These are phyloP conservation scores for Talaromyces sp. DNA, from an alignment of 2,329 filamentous ascomycete species.

Conservation along the genomic window DNA sequence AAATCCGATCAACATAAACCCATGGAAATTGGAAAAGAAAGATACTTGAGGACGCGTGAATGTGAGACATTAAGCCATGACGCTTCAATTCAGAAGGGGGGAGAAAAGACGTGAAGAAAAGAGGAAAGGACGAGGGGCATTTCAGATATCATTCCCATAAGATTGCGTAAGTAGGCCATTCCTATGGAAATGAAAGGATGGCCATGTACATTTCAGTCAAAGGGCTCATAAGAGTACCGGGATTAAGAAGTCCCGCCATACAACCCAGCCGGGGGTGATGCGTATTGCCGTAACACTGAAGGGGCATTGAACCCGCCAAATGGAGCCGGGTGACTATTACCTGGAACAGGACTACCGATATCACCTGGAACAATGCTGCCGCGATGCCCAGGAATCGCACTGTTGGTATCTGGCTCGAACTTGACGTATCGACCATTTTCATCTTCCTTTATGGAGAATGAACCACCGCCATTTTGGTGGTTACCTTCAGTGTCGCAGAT, in stretches of 20 bases:
- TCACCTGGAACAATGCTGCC: conserved; percentile 60
- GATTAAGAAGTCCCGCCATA: conserved; percentile 31
- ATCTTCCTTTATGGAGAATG: conserved; percentile 69
- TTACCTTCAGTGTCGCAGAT: conserved; percentile 93
- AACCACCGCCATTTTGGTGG: conserved; percentile 83
- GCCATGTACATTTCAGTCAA: not conserved
- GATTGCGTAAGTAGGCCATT: conserved; percentile 11
- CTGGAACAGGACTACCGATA: conserved; percentile 67
- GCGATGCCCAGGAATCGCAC: conserved; percentile 46
- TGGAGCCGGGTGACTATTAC: conserved; percentile 44
- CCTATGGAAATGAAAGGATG: conserved; percentile 2
- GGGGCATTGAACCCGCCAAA: conserved; percentile 41
- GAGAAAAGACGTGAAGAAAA: conserved; percentile 7
- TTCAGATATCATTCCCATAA: conserved; percentile 16
- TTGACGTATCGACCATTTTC: conserved; percentile 47
- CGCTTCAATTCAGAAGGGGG: conserved; percentile 24
- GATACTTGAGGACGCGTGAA: conserved; percentile 19
- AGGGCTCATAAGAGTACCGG: conserved; percentile 5
- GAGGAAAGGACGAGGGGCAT: conserved; percentile 20
- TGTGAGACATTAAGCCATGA: conserved; percentile 29
- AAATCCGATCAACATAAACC: conserved; percentile 18
- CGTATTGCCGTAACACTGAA: conserved; percentile 41
- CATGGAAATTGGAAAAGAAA: conserved; percentile 19
- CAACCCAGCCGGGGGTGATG: conserved; percentile 41
- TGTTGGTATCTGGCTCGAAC: conserved; percentile 57